Evolutionary conservation across 805 yeast species (phyloP).

Genomic region (Metschnikowia lunata): DNA sequence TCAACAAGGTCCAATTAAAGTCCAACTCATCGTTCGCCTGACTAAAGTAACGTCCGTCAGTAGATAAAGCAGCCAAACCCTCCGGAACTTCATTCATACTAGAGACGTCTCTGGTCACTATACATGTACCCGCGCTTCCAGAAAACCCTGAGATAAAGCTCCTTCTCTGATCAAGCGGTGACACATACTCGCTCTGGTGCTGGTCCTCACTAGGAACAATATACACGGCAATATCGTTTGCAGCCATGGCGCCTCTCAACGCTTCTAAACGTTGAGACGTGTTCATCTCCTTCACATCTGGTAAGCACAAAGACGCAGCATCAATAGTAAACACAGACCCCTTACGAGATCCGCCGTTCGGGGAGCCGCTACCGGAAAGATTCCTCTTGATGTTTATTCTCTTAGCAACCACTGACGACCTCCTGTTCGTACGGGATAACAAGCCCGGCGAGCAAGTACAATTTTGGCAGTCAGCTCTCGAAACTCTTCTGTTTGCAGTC

Average conservation of each 20-base stretch:
- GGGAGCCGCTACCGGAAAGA: conserved; percentile 14
- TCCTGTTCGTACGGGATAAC: conserved; percentile 59
- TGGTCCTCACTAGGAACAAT: conserved; percentile 85
- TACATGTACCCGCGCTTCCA: conserved; percentile 90
- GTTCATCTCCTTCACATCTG: conserved; percentile 46
- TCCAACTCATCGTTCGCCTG: conserved; percentile 58
- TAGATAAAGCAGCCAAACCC: conserved; percentile 51
- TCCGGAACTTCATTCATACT: conserved; percentile 51
- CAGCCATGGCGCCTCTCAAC: conserved; percentile 62
- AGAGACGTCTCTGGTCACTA: conserved; percentile 61
- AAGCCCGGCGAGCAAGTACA: conserved; percentile 86
- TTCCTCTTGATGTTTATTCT: conserved; percentile 23
- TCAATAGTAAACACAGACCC: conserved; percentile 45
- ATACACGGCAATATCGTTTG: conserved; percentile 64
- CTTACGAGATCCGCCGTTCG: conserved; percentile 31
- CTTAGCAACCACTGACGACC: conserved; percentile 51
- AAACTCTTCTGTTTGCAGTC: conserved; percentile 22
- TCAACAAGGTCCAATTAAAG: conserved; percentile 54
- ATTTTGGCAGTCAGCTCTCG: conserved; percentile 54
- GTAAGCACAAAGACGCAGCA: conserved; percentile 38
- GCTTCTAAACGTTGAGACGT: conserved; percentile 47
- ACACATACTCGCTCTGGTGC: conserved; percentile 88
- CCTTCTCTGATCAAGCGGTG: conserved; percentile 76
- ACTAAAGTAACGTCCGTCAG: conserved; percentile 58
- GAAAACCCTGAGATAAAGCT: conserved; percentile 83